phyloP scores from a whole-genome alignment of 805 yeast species.

The Allodekkera sacchari region DNA sequence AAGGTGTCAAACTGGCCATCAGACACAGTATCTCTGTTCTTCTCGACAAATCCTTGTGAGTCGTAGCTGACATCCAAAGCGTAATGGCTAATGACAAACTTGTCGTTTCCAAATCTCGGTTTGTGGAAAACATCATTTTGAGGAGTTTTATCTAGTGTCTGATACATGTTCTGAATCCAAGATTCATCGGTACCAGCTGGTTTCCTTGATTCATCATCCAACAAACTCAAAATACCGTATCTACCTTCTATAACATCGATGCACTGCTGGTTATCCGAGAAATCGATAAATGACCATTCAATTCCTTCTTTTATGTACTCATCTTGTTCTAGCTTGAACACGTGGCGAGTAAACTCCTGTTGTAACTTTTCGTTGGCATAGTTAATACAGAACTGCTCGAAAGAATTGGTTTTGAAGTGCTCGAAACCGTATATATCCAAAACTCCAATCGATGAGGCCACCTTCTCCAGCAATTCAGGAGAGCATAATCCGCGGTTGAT shows the following conservation, averaged over 20 bases:
- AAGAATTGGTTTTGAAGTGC: conserved; percentile 88
- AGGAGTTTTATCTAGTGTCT: conserved; percentile 72
- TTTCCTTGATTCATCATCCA: conserved; percentile 92
- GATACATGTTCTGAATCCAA: conserved; percentile 86
- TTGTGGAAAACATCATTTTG: conserved; percentile 73
- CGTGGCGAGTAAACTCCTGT: conserved; percentile 96
- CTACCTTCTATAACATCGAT: conserved; percentile 84
- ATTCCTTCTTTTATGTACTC: conserved; percentile 88
- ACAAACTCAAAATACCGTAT: conserved; percentile 76
- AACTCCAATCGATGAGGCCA: conserved; percentile 83
- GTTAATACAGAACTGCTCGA: conserved; percentile 95
- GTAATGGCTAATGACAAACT: conserved; percentile 86
- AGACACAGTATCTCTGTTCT: conserved; percentile 94
- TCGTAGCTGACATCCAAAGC: conserved; percentile 92
- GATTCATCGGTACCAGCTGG: conserved; percentile 92
- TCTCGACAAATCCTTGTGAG: conserved; percentile 90
- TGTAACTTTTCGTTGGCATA: conserved; percentile 95
- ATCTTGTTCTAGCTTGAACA: conserved; percentile 93
- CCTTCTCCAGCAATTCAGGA: conserved; percentile 49
- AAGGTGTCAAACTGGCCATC: conserved; percentile 90
- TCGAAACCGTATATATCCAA: conserved; percentile 97
- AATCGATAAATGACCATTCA: conserved; percentile 94
- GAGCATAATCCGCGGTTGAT: conserved; percentile 80
- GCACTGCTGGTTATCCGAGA: conserved; percentile 95
- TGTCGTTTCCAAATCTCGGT: conserved; percentile 89